Percentiles rank a stretch among this genome's conserved stretches.
Conservation (phyloP, 805 yeast species). For the Yarrowia divulgata region DNA sequence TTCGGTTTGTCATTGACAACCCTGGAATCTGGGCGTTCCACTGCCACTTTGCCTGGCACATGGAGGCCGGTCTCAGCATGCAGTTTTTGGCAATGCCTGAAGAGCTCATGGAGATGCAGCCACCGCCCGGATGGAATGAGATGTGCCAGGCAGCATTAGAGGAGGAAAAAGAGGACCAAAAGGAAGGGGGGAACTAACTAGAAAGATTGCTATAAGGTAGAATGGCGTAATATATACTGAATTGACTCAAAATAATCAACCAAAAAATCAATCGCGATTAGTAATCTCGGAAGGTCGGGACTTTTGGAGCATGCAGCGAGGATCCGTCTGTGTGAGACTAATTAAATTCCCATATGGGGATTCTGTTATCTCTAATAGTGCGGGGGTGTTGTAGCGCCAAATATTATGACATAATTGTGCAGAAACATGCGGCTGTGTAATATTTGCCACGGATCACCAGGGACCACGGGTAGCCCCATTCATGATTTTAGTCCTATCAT, state of each 20-base stretch:
- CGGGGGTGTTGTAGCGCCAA: too few relatives aligned
- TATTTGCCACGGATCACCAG: background rate
- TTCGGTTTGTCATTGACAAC: conserved; percentile 79
- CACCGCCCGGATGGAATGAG: conserved; percentile 47
- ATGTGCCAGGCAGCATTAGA: conserved; percentile 39
- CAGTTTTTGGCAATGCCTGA: conserved; percentile 47
- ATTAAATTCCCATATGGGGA: background rate
- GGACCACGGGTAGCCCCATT: too few relatives aligned
- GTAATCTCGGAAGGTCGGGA: background rate
- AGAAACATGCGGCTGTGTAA: conserved; percentile 1
- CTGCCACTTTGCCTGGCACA: conserved; percentile 95
- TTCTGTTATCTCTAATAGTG: too few relatives aligned
- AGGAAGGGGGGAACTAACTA: background rate
- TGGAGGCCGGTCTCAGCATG: conserved; percentile 75
- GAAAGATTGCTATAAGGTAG: background rate
- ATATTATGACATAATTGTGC: background rate
- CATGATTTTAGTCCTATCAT: too few relatives aligned
- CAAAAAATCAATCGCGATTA: too few relatives aligned
- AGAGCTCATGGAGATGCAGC: conserved; percentile 42
- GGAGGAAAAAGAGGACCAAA: conserved; percentile 11
- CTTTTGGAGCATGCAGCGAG: background rate
- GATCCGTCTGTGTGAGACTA: background rate
- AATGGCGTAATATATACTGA: too few relatives aligned
- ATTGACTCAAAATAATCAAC: too few relatives aligned
- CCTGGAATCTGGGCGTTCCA: conserved; percentile 97